Evolutionary conservation across 768 basidiomycete genomes (phyloP).

Genomic region (Russula emetica): DNA sequence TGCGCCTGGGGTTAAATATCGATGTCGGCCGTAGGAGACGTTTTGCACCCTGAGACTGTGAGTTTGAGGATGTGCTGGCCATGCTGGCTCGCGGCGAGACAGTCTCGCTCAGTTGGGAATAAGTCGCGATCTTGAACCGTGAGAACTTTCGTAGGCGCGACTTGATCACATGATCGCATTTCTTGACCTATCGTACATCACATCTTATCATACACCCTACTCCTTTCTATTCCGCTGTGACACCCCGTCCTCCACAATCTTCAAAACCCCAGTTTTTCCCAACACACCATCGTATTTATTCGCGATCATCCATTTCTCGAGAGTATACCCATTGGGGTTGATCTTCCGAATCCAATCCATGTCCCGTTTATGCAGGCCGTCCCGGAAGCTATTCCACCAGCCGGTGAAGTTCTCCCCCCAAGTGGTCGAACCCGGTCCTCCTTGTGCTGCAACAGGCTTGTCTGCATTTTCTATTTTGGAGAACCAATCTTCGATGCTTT

Average conservation of each 20-base stretch:
- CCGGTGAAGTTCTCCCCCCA: slow-evolving; percentile 40
- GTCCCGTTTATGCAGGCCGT: slow-evolving; percentile 43
- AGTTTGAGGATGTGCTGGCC: slow-evolving; percentile 7
- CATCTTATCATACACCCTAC: background rate
- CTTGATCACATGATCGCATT: slow-evolving; percentile 17
- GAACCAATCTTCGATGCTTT: slow-evolving; percentile 29
- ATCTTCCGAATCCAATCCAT: slow-evolving; percentile 41
- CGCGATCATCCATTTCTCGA: slow-evolving; percentile 21
- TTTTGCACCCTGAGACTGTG: background rate
- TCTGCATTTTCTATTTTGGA: slow-evolving; percentile 26
- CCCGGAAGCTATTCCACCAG: slow-evolving; percentile 44
- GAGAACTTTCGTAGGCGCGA: slow-evolving; percentile 14
- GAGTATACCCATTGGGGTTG: slow-evolving; percentile 15
- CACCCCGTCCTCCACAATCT: slow-evolving; percentile 13
- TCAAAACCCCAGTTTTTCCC: background rate
- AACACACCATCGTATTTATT: slow-evolving; percentile 16
- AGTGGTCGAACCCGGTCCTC: slow-evolving; percentile 26
- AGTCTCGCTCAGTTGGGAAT: too few relatives aligned
- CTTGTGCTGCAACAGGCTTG: slow-evolving; percentile 29
- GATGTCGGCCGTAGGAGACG: slow-evolving; percentile 20
- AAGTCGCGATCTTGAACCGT: slow-evolving; percentile 12
- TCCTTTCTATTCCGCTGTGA: slow-evolving; percentile 3
- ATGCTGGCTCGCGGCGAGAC: background rate
- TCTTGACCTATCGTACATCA: too few relatives aligned
- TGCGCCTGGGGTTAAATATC: slow-evolving; percentile 21